phyloP scores from a whole-genome alignment of 352 stramenopile genomes.

The Globisporangium megalacanthum region DNA sequence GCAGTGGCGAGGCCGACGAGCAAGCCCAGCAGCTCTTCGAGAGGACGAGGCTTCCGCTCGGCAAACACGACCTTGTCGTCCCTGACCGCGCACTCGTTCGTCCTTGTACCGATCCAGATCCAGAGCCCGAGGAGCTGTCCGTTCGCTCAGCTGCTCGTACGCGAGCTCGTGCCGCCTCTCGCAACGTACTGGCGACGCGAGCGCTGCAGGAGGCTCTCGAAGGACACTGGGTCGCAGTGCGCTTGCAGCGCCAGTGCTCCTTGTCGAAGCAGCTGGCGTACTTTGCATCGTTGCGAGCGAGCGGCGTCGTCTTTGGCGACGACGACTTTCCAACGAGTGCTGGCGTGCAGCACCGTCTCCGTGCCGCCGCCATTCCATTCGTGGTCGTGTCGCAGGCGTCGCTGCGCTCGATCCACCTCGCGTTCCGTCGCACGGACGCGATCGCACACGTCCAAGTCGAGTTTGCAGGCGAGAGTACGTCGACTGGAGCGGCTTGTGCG shows the following conservation, averaged over 20 bases:
- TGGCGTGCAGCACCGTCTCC: constrained; percentile 12
- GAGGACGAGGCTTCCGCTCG: constrained; percentile 29
- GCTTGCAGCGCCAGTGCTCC: constrained; percentile 28
- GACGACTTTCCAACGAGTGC: constrained; percentile 16
- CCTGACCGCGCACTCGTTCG: constrained; percentile 21
- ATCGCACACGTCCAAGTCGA: constrained; percentile 44
- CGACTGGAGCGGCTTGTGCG: background rate
- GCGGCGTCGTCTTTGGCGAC: constrained; percentile 49
- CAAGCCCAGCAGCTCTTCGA: background rate
- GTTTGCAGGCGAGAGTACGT: constrained; percentile 61
- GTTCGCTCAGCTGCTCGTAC: background rate
- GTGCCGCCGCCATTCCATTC: constrained; percentile 31
- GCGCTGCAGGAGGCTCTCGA: constrained; percentile 10
- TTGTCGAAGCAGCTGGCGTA: constrained; percentile 36
- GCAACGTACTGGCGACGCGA: constrained; percentile 1
- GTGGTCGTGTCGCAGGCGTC: constrained; percentile 28
- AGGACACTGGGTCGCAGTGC: constrained; percentile 24
- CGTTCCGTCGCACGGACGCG: constrained; percentile 10
- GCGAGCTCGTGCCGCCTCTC: background rate
- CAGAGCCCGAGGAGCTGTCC: background rate
- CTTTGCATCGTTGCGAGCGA: constrained; percentile 25
- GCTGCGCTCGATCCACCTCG: background rate
- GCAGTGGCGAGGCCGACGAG: background rate
- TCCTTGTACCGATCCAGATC: constrained; percentile 21
- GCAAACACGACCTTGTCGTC: constrained; percentile 34